Evolutionary conservation across 345 rosid species (phyloP).

Genomic region (Nephelium lappaceum): DNA sequence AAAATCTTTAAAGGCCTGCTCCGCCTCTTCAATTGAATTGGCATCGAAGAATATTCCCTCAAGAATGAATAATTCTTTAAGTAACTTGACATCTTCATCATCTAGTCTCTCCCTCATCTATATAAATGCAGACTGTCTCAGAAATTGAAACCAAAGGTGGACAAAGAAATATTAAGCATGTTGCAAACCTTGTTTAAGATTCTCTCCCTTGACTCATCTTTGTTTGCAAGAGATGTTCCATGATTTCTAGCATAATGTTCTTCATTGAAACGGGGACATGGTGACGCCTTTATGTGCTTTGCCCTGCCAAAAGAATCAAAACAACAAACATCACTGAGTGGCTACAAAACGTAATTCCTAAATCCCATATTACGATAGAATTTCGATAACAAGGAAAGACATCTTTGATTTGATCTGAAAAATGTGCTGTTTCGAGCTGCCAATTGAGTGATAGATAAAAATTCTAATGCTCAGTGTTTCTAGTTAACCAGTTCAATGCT

Average conservation of each 20-base stretch:
- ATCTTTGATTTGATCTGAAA: too few species aligned
- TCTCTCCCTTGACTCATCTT: conserved; percentile 53
- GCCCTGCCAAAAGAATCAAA: conserved; percentile 51
- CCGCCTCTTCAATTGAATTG: conserved; percentile 49
- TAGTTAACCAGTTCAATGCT: neutral
- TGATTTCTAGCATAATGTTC: conserved; percentile 44
- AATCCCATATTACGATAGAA: neutral
- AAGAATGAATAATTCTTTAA: conserved; percentile 62
- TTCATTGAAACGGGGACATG: conserved; percentile 39
- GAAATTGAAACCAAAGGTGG: conserved; percentile 13
- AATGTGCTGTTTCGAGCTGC: too few species aligned
- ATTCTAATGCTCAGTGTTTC: neutral
- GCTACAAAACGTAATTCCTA: neutral
- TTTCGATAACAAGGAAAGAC: neutral
- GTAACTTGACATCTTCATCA: conserved; percentile 60
- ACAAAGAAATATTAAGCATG: neutral
- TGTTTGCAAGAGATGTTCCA: conserved; percentile 31
- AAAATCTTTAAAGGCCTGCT: conserved; percentile 46
- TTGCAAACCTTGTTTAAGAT: conserved; percentile 55
- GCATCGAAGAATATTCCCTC: conserved; percentile 53
- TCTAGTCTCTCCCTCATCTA: conserved; percentile 66
- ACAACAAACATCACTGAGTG: neutral
- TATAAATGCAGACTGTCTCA: conserved; percentile 19
- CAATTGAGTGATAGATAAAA: too few species aligned
- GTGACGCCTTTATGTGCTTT: conserved; percentile 77